These are phyloP conservation scores for Epicoccum nigrum DNA, from an alignment of 2,329 filamentous ascomycete species.

Conservation along the genomic window DNA sequence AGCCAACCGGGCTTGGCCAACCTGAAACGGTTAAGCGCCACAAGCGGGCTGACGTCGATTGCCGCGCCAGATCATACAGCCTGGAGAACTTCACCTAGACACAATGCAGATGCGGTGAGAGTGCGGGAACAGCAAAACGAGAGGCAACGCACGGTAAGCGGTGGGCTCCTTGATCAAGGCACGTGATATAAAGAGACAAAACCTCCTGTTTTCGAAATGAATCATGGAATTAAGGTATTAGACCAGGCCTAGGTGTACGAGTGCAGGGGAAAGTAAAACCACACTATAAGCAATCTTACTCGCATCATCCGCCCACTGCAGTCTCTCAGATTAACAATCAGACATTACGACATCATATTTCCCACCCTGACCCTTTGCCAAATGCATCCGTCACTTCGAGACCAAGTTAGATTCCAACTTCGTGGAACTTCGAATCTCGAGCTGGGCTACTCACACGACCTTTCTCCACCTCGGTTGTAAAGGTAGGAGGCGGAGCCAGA, in stretches of 20 bases:
- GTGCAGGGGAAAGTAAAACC: constrained; percentile 3
- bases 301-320: constrained; percentile 8
- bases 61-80: background rate
- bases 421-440: constrained; percentile 44
- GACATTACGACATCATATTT: background rate
- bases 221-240: background rate
- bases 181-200: too few species aligned
- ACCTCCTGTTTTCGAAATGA: background rate
- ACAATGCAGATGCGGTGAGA: background rate
- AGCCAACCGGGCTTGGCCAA: constrained; percentile 16
- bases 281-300: background rate
- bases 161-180: too few species aligned
- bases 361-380: background rate
- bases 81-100: background rate
- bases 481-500: constrained; percentile 49
- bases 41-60: constrained; percentile 19
- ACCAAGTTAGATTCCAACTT: constrained; percentile 35
- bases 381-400: too few species aligned
- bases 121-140: background rate
- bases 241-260: constrained; percentile 7
- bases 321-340: constrained; percentile 1
- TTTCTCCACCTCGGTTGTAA: constrained; percentile 35
- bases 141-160: too few species aligned
- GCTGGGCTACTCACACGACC: constrained; percentile 37
- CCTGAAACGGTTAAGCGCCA: constrained; percentile 7